A percentile compares a stretch with the other conserved stretches of the same genome.
Conservation (phyloP, 805 yeast genomes). For the Zygosaccharomyces bisporus region DNA sequence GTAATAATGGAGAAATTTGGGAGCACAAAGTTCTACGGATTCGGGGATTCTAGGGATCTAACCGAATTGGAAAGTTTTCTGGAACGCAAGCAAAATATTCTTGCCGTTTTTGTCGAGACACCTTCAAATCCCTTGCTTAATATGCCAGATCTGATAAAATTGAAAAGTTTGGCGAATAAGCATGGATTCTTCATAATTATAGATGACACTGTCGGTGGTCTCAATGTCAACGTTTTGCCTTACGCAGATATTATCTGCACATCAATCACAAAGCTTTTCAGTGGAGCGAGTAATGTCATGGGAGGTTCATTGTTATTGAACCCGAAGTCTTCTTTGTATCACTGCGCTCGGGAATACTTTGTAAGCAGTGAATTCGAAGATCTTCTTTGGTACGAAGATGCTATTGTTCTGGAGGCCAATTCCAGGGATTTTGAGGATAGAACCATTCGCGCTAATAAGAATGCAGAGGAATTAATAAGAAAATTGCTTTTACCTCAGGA, state of each 20-base stretch:
- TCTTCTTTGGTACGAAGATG: constrained; percentile 85
- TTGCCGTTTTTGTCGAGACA: constrained; percentile 79
- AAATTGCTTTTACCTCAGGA: constrained; percentile 9
- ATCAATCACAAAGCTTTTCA: constrained; percentile 86
- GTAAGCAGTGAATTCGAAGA: constrained; percentile 53
- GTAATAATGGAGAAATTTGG: constrained; percentile 83
- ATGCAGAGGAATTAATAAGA: constrained; percentile 36
- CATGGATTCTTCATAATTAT: constrained; percentile 69
- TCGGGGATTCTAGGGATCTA: constrained; percentile 70
- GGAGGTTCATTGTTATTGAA: constrained; percentile 80
- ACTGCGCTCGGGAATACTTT: constrained; percentile 46
- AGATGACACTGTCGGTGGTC: constrained; percentile 80
- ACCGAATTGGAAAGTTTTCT: constrained; percentile 59
- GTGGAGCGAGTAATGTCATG: constrained; percentile 94
- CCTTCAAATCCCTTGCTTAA: constrained; percentile 86
- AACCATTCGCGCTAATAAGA: constrained; percentile 46
- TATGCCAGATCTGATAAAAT: constrained; percentile 66
- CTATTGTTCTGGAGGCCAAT: constrained; percentile 81
- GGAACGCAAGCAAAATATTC: constrained; percentile 47
- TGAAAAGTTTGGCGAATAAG: constrained; percentile 58
- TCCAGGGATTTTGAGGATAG: constrained; percentile 76
- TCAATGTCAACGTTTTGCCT: constrained; percentile 67
- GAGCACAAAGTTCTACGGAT: constrained; percentile 70
- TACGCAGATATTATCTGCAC: constrained; percentile 77
- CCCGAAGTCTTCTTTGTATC: constrained; percentile 50